These are phyloP conservation scores for Phytopythium helicoides DNA, from an alignment of 352 stramenopile species.

Conservation along the genomic window DNA sequence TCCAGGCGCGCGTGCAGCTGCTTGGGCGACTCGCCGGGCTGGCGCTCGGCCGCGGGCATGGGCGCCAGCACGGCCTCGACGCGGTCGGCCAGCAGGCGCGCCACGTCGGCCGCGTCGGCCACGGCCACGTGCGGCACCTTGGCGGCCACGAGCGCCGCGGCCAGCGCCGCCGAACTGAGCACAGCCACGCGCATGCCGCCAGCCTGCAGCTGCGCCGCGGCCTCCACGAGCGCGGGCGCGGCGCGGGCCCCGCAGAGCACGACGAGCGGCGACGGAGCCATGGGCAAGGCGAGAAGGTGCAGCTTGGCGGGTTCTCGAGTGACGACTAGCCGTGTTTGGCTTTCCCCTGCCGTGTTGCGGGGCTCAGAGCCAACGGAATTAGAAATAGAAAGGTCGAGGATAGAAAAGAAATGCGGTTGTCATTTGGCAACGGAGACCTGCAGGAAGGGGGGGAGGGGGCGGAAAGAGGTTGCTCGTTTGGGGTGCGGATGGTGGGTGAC, in stretches of 20 bases:
- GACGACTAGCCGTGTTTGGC: background rate
- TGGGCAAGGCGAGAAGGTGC: background rate
- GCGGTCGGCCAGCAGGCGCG: conserved; percentile 67
- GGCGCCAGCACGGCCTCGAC: conserved; percentile 67
- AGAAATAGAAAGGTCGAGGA: no score
- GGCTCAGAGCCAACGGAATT: conserved; percentile 3
- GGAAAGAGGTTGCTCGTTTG: no score
- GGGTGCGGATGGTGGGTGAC: no score
- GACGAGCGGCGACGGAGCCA: conserved; percentile 43
- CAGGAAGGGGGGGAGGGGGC: no score
- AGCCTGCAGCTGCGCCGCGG: conserved; percentile 47
- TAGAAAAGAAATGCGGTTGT: no score
- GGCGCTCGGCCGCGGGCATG: conserved; percentile 28
- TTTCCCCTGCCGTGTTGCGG: background rate
- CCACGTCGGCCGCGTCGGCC: conserved; percentile 52
- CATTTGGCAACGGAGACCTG: no score
- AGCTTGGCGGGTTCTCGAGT: background rate
- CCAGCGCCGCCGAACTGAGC: conserved; percentile 51
- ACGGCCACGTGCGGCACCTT: conserved; percentile 79
- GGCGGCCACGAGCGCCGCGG: conserved; percentile 56
- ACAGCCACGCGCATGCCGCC: conserved; percentile 60
- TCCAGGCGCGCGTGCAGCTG: conserved; percentile 42
- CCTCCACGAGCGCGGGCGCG: conserved; percentile 40
- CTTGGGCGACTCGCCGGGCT: conserved; percentile 30
- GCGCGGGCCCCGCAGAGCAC: conserved; percentile 67